Conservation (phyloP, 139 green algal species). For the Penium margaritaceum region DNA sequence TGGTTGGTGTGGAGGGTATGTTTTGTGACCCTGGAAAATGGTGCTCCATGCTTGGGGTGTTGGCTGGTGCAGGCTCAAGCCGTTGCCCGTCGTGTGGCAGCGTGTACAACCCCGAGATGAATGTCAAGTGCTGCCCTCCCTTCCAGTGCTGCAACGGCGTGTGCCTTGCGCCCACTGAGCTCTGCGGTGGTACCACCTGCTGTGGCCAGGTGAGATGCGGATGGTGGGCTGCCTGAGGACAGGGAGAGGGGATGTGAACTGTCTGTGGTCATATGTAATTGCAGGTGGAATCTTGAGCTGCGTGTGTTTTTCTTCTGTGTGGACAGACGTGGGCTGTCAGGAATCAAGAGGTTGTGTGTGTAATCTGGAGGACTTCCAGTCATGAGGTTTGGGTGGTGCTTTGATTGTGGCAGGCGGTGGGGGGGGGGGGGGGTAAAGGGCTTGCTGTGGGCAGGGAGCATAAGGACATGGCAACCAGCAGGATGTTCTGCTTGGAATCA, state of each 20-base stretch:
- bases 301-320: not conserved
- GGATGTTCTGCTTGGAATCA: too few species aligned
- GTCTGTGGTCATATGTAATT: too few species aligned
- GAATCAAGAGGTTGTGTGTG: not conserved
- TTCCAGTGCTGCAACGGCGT: slow-evolving; percentile 14
- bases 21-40: too few species aligned
- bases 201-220: not conserved
- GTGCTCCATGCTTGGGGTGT: not conserved
- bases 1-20: too few species aligned
- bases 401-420: too few species aligned
- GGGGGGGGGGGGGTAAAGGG: too few species aligned
- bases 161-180: slow-evolving; percentile 2
- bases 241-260: too few species aligned
- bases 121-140: not conserved
- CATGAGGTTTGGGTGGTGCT: too few species aligned
- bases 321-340: not conserved
- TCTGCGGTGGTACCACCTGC: slow-evolving; percentile 1
- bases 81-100: not conserved
- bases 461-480: too few species aligned
- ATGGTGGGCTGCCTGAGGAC: too few species aligned
- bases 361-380: too few species aligned
- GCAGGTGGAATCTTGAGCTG: not conserved
- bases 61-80: not conserved
- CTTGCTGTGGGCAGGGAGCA: too few species aligned
- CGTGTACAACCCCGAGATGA: not conserved